Evolutionary conservation across 805 yeast genomes (phyloP).

Genomic region (Kazachstania kunashirensis): DNA sequence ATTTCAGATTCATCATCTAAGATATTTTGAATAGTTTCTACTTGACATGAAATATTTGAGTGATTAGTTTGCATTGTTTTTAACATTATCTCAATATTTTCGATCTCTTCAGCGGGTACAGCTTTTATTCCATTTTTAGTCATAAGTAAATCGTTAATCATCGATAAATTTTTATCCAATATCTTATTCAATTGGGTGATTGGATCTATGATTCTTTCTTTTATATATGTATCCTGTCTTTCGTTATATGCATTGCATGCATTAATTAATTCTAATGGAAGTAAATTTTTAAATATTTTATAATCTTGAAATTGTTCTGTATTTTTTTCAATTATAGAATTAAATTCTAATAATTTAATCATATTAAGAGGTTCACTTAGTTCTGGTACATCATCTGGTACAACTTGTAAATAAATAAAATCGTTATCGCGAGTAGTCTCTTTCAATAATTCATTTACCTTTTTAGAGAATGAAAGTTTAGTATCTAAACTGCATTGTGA

Average conservation of each 20-base stretch:
- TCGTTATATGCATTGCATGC: conserved; percentile 60
- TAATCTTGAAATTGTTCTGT: conserved; percentile 10
- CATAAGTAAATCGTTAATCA: too few relatives aligned
- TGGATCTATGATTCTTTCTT: conserved; percentile 39
- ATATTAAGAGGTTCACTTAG: conserved; percentile 42
- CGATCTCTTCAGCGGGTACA: conserved; percentile 39
- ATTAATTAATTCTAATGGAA: conserved; percentile 61
- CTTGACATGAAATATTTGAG: conserved; percentile 33
- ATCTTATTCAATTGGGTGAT: conserved; percentile 37
- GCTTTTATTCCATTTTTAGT: not conserved
- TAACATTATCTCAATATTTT: conserved; percentile 41
- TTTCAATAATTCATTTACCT: conserved; percentile 37
- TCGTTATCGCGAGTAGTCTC: conserved; percentile 73
- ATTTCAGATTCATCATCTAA: conserved; percentile 45
- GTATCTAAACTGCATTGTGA: conserved; percentile 21
- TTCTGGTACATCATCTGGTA: conserved; percentile 43
- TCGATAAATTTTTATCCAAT: conserved; percentile 33
- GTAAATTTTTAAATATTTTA: conserved; percentile 43
- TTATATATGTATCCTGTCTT: conserved; percentile 46
- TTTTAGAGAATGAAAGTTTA: conserved; percentile 34
- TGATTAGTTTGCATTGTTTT: conserved; percentile 10
- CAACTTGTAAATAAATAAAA: conserved; percentile 57
- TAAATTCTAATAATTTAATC: conserved; percentile 41
- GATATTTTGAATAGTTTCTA: conserved; percentile 39
- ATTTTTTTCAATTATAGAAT: conserved; percentile 29